Evolutionary conservation across 139 green algal species (phyloP), one percentile per base, ranked within the genome.

Genomic region (Tetraselmis chui): DNA sequence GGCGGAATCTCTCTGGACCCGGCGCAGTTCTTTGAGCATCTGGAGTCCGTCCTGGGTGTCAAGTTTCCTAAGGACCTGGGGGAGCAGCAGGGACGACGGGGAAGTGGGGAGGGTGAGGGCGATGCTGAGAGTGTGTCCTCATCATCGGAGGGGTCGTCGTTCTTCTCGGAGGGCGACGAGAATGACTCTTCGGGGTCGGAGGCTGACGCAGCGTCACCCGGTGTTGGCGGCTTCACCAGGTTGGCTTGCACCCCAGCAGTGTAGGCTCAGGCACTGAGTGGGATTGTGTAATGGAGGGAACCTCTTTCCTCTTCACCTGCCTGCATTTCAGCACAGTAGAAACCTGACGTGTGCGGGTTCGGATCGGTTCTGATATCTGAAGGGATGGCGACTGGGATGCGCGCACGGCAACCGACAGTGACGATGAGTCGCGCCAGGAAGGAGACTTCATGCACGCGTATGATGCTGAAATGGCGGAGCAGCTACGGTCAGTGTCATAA

Each of bases 361-460:
- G n/a, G n/a, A n/a, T n/a, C n/a, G n/a, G n/a, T n/a, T n/a, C n/a
- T n/a, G n/a, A n/a, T n/a, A n/a, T n/a, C n/a, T n/a, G n/a, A 76
- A 23, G 45, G 11, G 1, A 31, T 11, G 23, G n/a, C 31, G 86
- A 78, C 23, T 90, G 80, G 81, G 84, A 86, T 23, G 82, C 80
- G 1, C 29, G 59, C 22, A 92, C 86, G 0, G 89, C 76, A 2
- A 91, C 85, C 25, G 89, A 92, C 83, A 90, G 89, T 77, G 86
- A 91, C 31, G 88, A 90, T 23, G 84, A 84, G 24, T 29, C 26
- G 29, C n/a, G 76, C 59, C 59, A 31, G 26, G 83, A 28, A 0
- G 78, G 31, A 59, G 74, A 74, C 24, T 95, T 95, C 29, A 91
- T 88, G 85, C 31, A 90, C 0, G 82, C 79, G 0, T 95, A 95